Evolutionary conservation across 2,329 filamentous ascomycete species (phyloP), one percentile per base, ranked within the genome.

Genomic region (Cladobotryum protrusum): DNA sequence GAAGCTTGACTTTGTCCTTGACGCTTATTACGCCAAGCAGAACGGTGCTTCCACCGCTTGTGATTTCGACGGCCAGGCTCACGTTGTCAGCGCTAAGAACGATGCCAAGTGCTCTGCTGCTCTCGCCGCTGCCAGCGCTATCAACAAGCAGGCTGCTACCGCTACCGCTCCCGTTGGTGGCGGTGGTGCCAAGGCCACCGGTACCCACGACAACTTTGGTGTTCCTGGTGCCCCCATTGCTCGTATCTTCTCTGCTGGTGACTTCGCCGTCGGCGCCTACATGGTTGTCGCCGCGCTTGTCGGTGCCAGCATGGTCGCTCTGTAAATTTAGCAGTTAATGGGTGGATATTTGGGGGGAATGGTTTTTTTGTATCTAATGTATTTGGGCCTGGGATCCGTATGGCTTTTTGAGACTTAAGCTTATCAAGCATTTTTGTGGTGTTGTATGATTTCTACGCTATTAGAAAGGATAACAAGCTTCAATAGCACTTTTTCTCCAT

Each of bases 1-100:
- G 69, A 81, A 90, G 76, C 80, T 95, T 37, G 81, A 80, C 51
- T 90, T 80, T 65, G 85, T 82, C 44, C 78, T 91, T 57, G 82
- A 91, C 72, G 70, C 80, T 59, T 92, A 91, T 76, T 87, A 86
- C 74, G 64, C 75, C 58, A 68, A 67, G 57, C 75, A 83, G 62
- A 72, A 76, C 58, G 74, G 74, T 54, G 68, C 70, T 45, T 64
- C 71, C 20, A 70, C 71, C 48, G 84, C 87, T 32, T 95, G 88
- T 66, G 75, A 82, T 73, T 91, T 91, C 70, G 72, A 77, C 51
- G 85, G 87, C 59, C 72, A 82, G 59, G 87, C 85, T 44, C 72
- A 72, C 51, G 72, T 77, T 48, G 77, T 78, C 67, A 65, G 73
- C 52, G 65, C 74, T 43, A 61, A 69, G 43, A 71, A 72, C 33